phyloP scores from a whole-genome alignment of 768 basidiomycete genomes.

The Hygrocybe coccinea region DNA sequence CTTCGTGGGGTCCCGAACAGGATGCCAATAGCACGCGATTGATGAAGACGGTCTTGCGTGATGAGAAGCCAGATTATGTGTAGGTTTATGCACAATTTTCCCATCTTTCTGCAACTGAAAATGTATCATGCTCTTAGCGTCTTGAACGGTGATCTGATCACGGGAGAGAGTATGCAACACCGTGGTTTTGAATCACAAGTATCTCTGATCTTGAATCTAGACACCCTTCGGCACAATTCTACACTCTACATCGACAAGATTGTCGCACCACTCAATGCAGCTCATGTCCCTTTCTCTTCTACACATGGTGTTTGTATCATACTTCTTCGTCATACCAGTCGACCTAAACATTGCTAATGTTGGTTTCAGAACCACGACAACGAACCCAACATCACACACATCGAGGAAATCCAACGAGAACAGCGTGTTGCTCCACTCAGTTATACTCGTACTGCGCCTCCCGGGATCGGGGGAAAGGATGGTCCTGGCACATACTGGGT shows the following conservation, averaged over 20 bases:
- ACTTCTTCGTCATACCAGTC: slow-evolving; percentile 51
- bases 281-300: slow-evolving; percentile 59
- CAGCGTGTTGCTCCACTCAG: slow-evolving; percentile 50
- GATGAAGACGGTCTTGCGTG: slow-evolving; percentile 50
- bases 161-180: slow-evolving; percentile 63
- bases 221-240: slow-evolving; percentile 63
- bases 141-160: slow-evolving; percentile 70
- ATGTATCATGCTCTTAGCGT: too few relatives aligned
- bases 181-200: slow-evolving; percentile 44
- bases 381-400: slow-evolving; percentile 64
- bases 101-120: neutral
- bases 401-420: slow-evolving; percentile 62
- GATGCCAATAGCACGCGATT: slow-evolving; percentile 58
- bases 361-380: slow-evolving; percentile 68
- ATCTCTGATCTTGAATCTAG: slow-evolving; percentile 40
- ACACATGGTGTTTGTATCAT: slow-evolving; percentile 58
- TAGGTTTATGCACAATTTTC: slow-evolving; percentile 26
- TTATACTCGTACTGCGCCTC: slow-evolving; percentile 58
- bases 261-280: slow-evolving; percentile 53
- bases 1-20: slow-evolving; percentile 60
- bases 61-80: slow-evolving; percentile 70
- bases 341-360: slow-evolving; percentile 73
- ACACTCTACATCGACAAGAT: slow-evolving; percentile 63
- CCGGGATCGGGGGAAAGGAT: slow-evolving; percentile 56
- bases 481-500: slow-evolving; percentile 78